phyloP scores from a whole-genome alignment of 23 red algal genomes.

The Gracilariopsis chorda region DNA sequence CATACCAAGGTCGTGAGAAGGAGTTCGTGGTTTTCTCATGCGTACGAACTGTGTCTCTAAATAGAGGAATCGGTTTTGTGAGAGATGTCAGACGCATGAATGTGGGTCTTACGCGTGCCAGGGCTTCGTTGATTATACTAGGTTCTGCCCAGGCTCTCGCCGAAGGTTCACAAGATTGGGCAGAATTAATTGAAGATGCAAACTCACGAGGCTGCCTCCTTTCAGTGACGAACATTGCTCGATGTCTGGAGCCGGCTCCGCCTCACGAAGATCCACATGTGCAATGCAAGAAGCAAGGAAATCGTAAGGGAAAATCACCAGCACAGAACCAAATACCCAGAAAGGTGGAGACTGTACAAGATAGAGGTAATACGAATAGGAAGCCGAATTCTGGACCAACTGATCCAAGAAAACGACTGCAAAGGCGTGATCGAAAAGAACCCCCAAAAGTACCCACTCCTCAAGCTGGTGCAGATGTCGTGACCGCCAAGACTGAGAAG shows the following conservation, averaged over 20 bases:
- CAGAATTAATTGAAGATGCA: slow-evolving; percentile 69
- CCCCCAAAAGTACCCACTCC: background rate
- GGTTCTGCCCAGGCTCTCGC: slow-evolving; percentile 78
- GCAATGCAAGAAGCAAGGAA: background rate
- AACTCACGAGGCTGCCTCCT: slow-evolving; percentile 66
- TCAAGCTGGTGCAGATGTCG: background rate
- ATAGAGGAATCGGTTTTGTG: slow-evolving; percentile 93
- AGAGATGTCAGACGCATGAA: slow-evolving; percentile 95
- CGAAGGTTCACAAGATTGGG: slow-evolving; percentile 70
- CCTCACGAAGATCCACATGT: background rate
- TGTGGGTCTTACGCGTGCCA: slow-evolving; percentile 92
- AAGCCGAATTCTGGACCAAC: background rate
- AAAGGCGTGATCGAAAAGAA: slow-evolving; percentile 6
- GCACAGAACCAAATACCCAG: background rate
- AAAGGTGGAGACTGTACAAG: background rate
- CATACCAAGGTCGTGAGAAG: slow-evolving; percentile 89
- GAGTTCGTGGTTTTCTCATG: slow-evolving; percentile 91
- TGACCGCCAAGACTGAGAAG: background rate
- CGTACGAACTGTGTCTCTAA: slow-evolving; percentile 68
- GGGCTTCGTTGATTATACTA: slow-evolving; percentile 74
- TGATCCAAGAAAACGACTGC: slow-evolving; percentile 1
- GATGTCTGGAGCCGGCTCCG: slow-evolving; percentile 21
- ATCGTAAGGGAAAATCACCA: background rate
- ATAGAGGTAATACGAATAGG: background rate
- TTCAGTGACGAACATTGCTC: slow-evolving; percentile 39